phyloP scores from a whole-genome alignment of 352 stramenopile species.

The Pythium brassicae region DNA sequence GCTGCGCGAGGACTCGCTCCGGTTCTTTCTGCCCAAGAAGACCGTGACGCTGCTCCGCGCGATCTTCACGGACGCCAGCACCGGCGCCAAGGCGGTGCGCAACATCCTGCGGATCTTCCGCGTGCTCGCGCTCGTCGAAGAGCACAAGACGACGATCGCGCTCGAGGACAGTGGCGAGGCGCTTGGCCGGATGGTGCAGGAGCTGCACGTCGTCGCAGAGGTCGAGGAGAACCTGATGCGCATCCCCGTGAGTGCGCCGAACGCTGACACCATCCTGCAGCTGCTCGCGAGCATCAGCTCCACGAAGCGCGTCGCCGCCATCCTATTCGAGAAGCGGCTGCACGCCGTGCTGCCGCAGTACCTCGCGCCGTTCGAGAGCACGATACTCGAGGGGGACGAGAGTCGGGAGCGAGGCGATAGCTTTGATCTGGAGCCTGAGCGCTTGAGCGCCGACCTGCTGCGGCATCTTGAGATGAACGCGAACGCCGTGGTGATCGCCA shows the following conservation, averaged over 20 bases:
- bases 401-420: neutral
- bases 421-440: neutral
- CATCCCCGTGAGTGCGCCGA: conserved; percentile 21
- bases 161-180: conserved; percentile 66
- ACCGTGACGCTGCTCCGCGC: conserved; percentile 56
- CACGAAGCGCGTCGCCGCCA: conserved; percentile 38
- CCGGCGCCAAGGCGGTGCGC: conserved; percentile 48
- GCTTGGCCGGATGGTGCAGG: conserved; percentile 39
- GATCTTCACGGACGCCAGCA: conserved; percentile 40
- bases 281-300: conserved; percentile 34
- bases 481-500: conserved; percentile 14
- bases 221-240: conserved; percentile 18
- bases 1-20: conserved; percentile 68
- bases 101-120: conserved; percentile 64
- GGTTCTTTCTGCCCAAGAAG: conserved; percentile 81
- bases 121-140: conserved; percentile 53
- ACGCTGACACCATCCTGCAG: conserved; percentile 36
- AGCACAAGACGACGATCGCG: conserved; percentile 71
- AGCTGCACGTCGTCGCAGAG: conserved; percentile 25
- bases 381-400: neutral
- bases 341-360: conserved; percentile 41
- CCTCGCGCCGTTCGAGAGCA: conserved; percentile 14
- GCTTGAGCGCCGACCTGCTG: neutral
- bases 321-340: conserved; percentile 56
- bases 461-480: conserved; percentile 17